phyloP scores from a whole-genome alignment of 257 asterid species.

The Buddleja alternifolia region DNA sequence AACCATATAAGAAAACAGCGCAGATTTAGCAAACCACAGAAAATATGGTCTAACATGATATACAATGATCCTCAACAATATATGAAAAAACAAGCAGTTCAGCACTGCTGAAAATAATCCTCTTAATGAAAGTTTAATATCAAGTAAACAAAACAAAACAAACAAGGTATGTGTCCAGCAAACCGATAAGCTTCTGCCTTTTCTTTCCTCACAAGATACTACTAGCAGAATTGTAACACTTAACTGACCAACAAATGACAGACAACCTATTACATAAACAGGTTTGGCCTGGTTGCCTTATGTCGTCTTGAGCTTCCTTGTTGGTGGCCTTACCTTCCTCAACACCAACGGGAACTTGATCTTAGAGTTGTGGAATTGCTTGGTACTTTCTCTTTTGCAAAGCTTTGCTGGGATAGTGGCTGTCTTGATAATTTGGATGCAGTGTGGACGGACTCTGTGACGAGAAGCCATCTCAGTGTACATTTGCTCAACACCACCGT shows the following conservation, averaged over 20 bases:
- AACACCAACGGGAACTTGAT: constrained; percentile 55
- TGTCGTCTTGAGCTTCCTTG: constrained; percentile 80
- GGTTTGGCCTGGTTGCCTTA: constrained; percentile 72
- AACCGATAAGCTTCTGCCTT: constrained; percentile 27
- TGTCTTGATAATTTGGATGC: constrained; percentile 55
- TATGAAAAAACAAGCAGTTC: not conserved
- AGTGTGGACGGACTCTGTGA: constrained; percentile 57
- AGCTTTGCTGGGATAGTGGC: constrained; percentile 61
- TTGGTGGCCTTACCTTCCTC: constrained; percentile 79
- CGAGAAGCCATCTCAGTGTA: constrained; percentile 66
- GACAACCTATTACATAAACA: constrained; percentile 51
- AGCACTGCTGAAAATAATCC: not conserved
- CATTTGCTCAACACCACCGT: constrained; percentile 59
- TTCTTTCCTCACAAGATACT: constrained; percentile 17
- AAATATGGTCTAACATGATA: not conserved
- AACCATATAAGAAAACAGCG: not conserved
- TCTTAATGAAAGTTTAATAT: constrained; percentile 9
- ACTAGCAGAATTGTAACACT: constrained; percentile 13
- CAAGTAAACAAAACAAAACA: constrained; percentile 25
- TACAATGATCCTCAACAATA: not conserved
- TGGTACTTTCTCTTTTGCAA: constrained; percentile 59
- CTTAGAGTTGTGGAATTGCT: constrained; percentile 58
- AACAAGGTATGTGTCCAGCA: constrained; percentile 17
- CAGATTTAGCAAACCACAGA: not conserved
- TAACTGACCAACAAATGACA: not conserved